Evolutionary conservation across 257 asterid genomes (phyloP).

Genomic region (Nicotiana attenuata): DNA sequence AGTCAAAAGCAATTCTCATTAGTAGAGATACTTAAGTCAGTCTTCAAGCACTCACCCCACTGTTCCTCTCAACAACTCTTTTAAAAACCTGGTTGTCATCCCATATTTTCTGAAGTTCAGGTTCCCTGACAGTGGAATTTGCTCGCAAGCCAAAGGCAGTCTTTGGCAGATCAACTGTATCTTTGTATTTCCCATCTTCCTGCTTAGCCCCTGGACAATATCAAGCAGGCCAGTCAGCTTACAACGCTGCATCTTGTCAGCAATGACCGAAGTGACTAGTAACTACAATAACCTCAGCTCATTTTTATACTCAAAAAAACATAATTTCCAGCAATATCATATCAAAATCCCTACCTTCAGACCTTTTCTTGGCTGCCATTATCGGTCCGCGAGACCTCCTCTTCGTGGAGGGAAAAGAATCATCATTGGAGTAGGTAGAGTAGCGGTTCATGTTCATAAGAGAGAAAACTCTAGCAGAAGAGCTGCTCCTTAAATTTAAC

Average conservation of each 20-base stretch:
- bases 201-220: conserved; percentile 47
- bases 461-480: conserved; percentile 46
- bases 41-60: conserved; percentile 54
- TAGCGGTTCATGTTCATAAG: conserved; percentile 41
- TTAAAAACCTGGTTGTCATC: conserved; percentile 82
- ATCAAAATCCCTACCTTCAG: conserved; percentile 50
- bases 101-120: conserved; percentile 92
- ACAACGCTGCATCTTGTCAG: neutral
- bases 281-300: conserved; percentile 2
- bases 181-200: conserved; percentile 90
- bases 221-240: conserved; percentile 12
- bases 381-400: conserved; percentile 67
- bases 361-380: conserved; percentile 68
- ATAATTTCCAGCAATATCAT: neutral
- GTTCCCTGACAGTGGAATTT: conserved; percentile 84
- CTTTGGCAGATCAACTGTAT: conserved; percentile 83
- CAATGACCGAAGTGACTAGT: conserved; percentile 12
- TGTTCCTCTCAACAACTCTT: conserved; percentile 61
- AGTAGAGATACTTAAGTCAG: conserved; percentile 4
- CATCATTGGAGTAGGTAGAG: conserved; percentile 46
- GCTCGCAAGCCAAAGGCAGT: conserved; percentile 91
- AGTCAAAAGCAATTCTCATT: conserved; percentile 15
- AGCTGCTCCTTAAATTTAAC: conserved; percentile 48
- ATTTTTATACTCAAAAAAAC: neutral
- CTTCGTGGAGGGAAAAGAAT: conserved; percentile 43